phyloP scores from a whole-genome alignment of 176 grass and related monocot genomes.

The Puya raimondii region DNA sequence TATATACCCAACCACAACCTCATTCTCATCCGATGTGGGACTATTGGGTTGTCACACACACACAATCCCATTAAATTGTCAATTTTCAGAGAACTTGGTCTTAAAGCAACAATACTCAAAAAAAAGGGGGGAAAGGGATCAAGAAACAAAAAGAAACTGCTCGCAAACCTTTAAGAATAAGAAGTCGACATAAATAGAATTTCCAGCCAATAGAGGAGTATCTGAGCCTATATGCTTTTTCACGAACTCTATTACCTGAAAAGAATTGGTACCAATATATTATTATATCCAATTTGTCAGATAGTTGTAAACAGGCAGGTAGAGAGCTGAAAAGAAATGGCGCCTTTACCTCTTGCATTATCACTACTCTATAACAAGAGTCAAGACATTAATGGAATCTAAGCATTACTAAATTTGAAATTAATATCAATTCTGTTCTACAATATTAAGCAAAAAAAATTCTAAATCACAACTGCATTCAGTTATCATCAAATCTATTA shows the following conservation, averaged over 20 bases:
- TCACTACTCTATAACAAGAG: not conserved
- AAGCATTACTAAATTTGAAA: not conserved
- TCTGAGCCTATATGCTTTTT: constrained; percentile 45
- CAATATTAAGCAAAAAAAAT: constrained; percentile 1
- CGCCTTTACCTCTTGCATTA: not conserved
- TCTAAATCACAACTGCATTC: not conserved
- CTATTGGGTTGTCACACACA: too few relatives aligned
- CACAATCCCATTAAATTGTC: too few relatives aligned
- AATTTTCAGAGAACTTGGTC: not conserved
- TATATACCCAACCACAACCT: too few relatives aligned
- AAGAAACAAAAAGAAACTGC: not conserved
- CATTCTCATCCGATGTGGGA: too few relatives aligned
- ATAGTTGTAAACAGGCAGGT: not conserved
- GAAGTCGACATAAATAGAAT: constrained; percentile 70
- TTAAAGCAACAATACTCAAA: not conserved
- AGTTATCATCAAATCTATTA: not conserved
- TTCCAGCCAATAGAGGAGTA: constrained; percentile 68
- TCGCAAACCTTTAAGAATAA: constrained; percentile 73
- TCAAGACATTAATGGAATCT: not conserved
- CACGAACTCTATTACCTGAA: constrained; percentile 74
- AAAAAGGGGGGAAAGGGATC: not conserved
- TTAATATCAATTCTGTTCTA: not conserved
- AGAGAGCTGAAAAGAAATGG: not conserved
- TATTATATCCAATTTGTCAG: too few relatives aligned
- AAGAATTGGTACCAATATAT: not conserved